These are phyloP conservation scores for Theileria annulata DNA, from an alignment of 169 alveolate genomes.

Conservation along the genomic window DNA sequence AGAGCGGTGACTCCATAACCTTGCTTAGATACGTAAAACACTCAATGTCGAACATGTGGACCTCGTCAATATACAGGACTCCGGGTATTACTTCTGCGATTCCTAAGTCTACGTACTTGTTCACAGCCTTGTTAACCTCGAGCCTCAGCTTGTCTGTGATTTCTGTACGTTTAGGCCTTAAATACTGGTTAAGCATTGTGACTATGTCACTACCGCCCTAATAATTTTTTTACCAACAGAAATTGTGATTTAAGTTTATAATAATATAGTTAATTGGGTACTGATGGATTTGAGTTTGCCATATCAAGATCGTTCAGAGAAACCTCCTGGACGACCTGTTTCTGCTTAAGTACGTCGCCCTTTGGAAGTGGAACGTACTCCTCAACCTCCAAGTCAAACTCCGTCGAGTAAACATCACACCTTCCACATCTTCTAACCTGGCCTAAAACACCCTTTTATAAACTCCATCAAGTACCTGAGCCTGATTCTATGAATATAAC, in stretches of 20 bases:
- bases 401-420: slow-evolving; percentile 96
- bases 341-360: slow-evolving; percentile 99
- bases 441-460: slow-evolving; percentile 15
- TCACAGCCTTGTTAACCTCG: slow-evolving; percentile 98
- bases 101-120: slow-evolving; percentile 95
- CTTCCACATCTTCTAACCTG: slow-evolving; percentile 97
- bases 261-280: slow-evolving; percentile 3
- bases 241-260: neutral
- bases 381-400: slow-evolving; percentile 98
- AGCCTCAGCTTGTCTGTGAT: slow-evolving; percentile 98
- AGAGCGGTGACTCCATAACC: slow-evolving; percentile 96
- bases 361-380: slow-evolving; percentile 99
- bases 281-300: slow-evolving; percentile 98
- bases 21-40: slow-evolving; percentile 98
- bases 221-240: neutral
- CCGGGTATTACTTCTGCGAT: slow-evolving; percentile 99
- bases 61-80: slow-evolving; percentile 99
- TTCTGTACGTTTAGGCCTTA: slow-evolving; percentile 98
- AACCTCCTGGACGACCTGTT: slow-evolving; percentile 98
- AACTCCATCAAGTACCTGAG: slow-evolving; percentile 83
- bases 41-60: slow-evolving; percentile 98
- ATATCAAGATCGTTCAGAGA: slow-evolving; percentile 99
- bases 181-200: slow-evolving; percentile 94
- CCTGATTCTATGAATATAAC: slow-evolving; percentile 96
- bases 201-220: slow-evolving; percentile 96